Evolutionary conservation across 2,329 filamentous ascomycete genomes (phyloP), one percentile per base, ranked within the genome.

Genomic region (Aspergillus tamarii): DNA sequence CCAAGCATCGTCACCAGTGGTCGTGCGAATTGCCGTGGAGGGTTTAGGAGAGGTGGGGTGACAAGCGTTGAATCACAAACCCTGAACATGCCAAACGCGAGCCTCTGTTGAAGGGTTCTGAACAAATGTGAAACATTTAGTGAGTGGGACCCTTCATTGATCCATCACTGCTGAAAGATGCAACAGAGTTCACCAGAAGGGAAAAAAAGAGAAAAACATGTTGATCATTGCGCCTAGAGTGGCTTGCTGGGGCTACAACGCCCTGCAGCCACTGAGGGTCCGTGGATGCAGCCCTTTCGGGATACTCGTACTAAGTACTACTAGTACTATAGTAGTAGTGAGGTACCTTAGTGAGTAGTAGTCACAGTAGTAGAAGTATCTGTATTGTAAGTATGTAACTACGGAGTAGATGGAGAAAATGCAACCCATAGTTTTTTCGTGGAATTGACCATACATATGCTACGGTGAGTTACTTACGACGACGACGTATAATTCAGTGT

Each of bases 181-280:
- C 28, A 39, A 55, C 52, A 55, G 11, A 39, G 52, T 55, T 55
- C 32, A 54, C 23, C 28, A 53, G 9, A 53, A 19, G 30, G 16
- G 30, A 26, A 10, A 28, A 52, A 21, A 34, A 52, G 7, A 28
- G n/a, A 12, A 34, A 52, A 53, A 53, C 34, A n/a, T 28, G 48
- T 52, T 52, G 48, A n/a, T 7, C 28, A 52, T 52, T 21, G 46
- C 43, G 30, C 45, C 32, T 59, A n/a, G 45, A 52, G 57, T 59
- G 57, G 57, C 57, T 50, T 46, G 39, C 21, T 41, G 39, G 57
- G 30, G 30, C 32, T 52, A 16, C 48, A 52, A 32, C 28, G 48
- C 48, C 48, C 48, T 52, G 48, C 43, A 46, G 41, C 56, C 56
- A 59, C 30, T 59, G 45, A 59, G 48, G 57, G 48, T 59, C 57